A percentile compares a stretch with the other conserved stretches of the same genome.
phyloP scores from a whole-genome alignment of 2,329 filamentous ascomycete species.

The Alternaria ventricosa region DNA sequence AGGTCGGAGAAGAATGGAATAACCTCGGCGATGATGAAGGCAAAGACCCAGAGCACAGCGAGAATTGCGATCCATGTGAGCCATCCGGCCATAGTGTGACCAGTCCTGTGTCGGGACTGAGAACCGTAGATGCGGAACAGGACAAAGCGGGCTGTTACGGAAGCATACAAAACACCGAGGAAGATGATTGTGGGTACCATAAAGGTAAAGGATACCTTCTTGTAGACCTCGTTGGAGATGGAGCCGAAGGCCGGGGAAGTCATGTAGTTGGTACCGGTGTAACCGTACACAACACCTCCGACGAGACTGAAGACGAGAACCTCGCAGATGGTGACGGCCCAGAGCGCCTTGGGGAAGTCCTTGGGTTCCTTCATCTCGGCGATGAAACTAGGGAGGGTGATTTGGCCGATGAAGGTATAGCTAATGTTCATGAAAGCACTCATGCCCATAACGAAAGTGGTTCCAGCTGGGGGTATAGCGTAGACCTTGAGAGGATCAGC shows the following conservation, averaged over 20 bases:
- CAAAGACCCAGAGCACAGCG: slow-evolving; percentile 77
- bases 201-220: slow-evolving; percentile 90
- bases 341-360: slow-evolving; percentile 92
- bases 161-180: slow-evolving; percentile 87
- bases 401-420: slow-evolving; percentile 96
- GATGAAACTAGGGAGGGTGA: slow-evolving; percentile 92
- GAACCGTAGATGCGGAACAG: slow-evolving; percentile 85
- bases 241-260: slow-evolving; percentile 87
- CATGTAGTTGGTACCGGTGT: slow-evolving; percentile 88
- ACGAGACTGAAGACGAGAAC: slow-evolving; percentile 85
- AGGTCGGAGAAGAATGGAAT: slow-evolving; percentile 90
- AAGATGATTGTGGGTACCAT: slow-evolving; percentile 97
- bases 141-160: slow-evolving; percentile 86
- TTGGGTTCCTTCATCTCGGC: slow-evolving; percentile 84
- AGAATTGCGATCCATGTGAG: slow-evolving; percentile 77
- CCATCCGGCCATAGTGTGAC: slow-evolving; percentile 85
- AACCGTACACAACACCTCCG: slow-evolving; percentile 82
- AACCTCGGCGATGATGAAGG: slow-evolving; percentile 89
- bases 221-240: slow-evolving; percentile 73
- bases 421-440: slow-evolving; percentile 93
- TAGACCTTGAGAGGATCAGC: slow-evolving; percentile 70
- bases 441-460: slow-evolving; percentile 81
- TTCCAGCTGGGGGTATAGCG: slow-evolving; percentile 70
- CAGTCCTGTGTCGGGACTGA: slow-evolving; percentile 77
- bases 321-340: slow-evolving; percentile 87